Evolutionary conservation across 495 filamentous ascomycete species (phyloP).

Genomic region (Lophium mytilinum): DNA sequence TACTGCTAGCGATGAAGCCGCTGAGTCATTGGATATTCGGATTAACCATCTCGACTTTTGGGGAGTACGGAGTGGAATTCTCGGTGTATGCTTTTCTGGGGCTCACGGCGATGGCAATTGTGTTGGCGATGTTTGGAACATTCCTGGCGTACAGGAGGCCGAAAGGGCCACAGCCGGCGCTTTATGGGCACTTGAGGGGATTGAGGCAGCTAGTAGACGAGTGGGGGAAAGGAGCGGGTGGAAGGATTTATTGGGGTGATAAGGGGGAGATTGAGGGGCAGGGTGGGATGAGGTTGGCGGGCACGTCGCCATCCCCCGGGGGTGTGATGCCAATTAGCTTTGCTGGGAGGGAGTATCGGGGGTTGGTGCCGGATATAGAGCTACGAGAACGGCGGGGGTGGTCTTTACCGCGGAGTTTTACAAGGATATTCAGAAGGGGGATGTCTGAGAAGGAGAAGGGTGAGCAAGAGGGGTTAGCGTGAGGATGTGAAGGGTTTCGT

Average conservation of each 20-base stretch:
- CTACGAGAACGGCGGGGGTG: no score
- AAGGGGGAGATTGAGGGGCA: conserved; percentile 13
- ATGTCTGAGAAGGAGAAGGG: no score
- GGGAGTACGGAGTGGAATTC: no score
- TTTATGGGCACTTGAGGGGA: conserved; percentile 41
- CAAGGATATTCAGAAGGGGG: no score
- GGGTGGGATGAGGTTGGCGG: no score
- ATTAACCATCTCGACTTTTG: conserved; percentile 17
- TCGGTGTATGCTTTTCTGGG: conserved; percentile 34
- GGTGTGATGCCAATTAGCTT: no score
- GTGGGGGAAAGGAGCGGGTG: conserved; percentile 26
- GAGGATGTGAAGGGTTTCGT: no score
- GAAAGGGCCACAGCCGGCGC: conserved; percentile 36
- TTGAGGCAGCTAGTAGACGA: conserved; percentile 41
- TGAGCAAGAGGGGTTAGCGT: no score
- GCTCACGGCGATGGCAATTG: conserved; percentile 27
- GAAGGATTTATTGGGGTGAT: conserved; percentile 40
- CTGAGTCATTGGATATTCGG: conserved; percentile 43
- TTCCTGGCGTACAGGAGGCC: conserved; percentile 32
- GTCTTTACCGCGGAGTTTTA: no score
- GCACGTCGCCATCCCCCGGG: no score
- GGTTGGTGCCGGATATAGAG: no score
- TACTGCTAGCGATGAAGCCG: conserved; percentile 39
- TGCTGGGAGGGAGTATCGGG: no score
- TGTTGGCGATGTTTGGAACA: conserved; percentile 34